Conservation (phyloP, 495 filamentous ascomycete genomes). For the Penicillium angulare region DNA sequence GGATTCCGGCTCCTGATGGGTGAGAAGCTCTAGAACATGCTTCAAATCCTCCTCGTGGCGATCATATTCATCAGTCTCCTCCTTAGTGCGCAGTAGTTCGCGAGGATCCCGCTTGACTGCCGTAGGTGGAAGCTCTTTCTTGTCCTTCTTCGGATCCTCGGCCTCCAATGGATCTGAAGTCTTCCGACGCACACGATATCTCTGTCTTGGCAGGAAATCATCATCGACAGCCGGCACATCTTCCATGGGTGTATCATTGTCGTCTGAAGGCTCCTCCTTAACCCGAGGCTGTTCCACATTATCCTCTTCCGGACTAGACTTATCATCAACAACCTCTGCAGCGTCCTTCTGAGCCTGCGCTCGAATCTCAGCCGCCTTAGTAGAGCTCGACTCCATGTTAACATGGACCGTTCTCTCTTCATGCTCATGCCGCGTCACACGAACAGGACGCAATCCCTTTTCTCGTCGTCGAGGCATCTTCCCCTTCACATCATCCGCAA, state of each 20-base stretch:
- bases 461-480: conserved; percentile 38
- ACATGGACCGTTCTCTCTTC: conserved; percentile 48
- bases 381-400: conserved; percentile 51
- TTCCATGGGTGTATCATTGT: conserved; percentile 36
- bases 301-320: conserved; percentile 21
- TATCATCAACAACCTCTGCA: conserved; percentile 26
- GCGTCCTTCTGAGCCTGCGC: conserved; percentile 35
- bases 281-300: conserved; percentile 24
- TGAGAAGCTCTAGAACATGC: conserved; percentile 34
- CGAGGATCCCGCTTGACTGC: conserved; percentile 27
- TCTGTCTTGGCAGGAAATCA: conserved; percentile 39
- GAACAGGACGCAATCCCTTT: conserved; percentile 43
- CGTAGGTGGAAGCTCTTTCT: conserved; percentile 1
- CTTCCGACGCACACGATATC: conserved; percentile 39
- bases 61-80: conserved; percentile 49
- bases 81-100: conserved; percentile 40
- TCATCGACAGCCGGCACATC: conserved; percentile 37
- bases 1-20: conserved; percentile 22
- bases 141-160: conserved; percentile 2
- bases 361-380: conserved; percentile 42
- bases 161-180: conserved; percentile 21
- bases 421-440: conserved; percentile 51
- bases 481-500: conserved; percentile 21
- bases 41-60: conserved; percentile 42
- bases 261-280: conserved; percentile 47